phyloP scores from a whole-genome alignment of 257 asterid species.

The Petrea volubilis region DNA sequence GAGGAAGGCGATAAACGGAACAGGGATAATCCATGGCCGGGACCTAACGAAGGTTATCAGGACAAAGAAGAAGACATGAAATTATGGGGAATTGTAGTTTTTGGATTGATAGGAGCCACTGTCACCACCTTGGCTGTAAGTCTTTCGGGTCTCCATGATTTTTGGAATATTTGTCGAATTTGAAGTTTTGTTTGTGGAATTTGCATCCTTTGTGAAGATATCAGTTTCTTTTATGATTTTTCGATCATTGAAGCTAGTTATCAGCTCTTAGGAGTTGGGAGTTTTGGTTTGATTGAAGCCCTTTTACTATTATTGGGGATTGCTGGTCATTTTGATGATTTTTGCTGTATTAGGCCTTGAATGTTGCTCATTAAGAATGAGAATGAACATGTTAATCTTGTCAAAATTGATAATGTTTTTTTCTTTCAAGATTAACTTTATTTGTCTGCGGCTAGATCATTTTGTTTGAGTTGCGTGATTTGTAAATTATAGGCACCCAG shows the following conservation, averaged over 20 bases:
- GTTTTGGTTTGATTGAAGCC: conserved; percentile 2
- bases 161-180: not conserved
- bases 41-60: conserved; percentile 28
- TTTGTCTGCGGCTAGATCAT: not conserved
- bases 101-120: conserved; percentile 82
- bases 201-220: not conserved
- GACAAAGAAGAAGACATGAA: conserved; percentile 49
- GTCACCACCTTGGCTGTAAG: conserved; percentile 78
- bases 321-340: not conserved
- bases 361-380: not conserved
- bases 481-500: not conserved
- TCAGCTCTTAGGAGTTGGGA: conserved; percentile 6
- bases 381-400: not conserved
- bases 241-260: not conserved
- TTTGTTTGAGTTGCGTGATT: not conserved
- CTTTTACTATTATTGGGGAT: not conserved
- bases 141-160: not conserved
- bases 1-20: conserved; percentile 44
- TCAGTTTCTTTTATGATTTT: not conserved
- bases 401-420: not conserved
- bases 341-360: not conserved
- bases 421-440: not conserved
- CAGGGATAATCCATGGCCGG: conserved; percentile 43
- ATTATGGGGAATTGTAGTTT: conserved; percentile 63
- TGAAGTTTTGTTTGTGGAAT: not conserved